A percentile compares a stretch with the other conserved stretches of the same genome.
phyloP scores from a whole-genome alignment of 805 yeast species.

The Dipodascopsis tothii region DNA sequence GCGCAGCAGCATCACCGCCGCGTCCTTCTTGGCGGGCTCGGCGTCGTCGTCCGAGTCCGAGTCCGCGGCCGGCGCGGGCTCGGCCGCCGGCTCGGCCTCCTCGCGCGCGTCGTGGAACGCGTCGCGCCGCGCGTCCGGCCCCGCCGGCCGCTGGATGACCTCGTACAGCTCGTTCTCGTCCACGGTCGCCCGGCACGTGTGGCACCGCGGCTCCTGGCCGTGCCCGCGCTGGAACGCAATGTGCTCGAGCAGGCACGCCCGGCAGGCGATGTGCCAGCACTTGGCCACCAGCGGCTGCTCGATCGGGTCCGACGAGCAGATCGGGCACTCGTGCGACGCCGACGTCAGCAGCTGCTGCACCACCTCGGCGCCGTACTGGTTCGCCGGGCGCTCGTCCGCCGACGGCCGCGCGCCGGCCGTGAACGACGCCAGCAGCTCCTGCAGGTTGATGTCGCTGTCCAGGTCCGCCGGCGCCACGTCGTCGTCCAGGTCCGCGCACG shows the following conservation, averaged over 20 bases:
- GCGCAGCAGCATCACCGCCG: constrained; percentile 24
- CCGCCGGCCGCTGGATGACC: constrained; percentile 34
- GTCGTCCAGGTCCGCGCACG: constrained; percentile 23
- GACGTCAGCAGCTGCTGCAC: constrained; percentile 29
- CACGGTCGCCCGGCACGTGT: constrained; percentile 60
- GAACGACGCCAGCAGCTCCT: constrained; percentile 19
- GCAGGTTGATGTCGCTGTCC: constrained; percentile 22
- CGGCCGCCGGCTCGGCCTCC: no score
- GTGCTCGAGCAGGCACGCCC: constrained; percentile 64
- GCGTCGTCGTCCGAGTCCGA: no score
- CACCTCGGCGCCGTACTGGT: constrained; percentile 25
- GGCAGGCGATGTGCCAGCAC: constrained; percentile 78
- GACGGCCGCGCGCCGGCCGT: constrained; percentile 1
- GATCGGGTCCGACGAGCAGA: constrained; percentile 63
- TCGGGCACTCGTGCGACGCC: constrained; percentile 64
- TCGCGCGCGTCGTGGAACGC: no score
- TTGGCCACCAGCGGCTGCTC: constrained; percentile 54
- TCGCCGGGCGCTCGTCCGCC: constrained; percentile 13
- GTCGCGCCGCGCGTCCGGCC: no score
- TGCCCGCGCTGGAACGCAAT: constrained; percentile 55
- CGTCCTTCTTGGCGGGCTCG: constrained; percentile 20
- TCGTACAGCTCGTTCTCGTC: constrained; percentile 44
- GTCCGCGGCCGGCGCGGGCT: no score
- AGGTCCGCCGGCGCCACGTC: constrained; percentile 12
- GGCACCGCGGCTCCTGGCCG: constrained; percentile 51